Conservation (phyloP, 441 rosid species). For the Adansonia madagascariensis region DNA sequence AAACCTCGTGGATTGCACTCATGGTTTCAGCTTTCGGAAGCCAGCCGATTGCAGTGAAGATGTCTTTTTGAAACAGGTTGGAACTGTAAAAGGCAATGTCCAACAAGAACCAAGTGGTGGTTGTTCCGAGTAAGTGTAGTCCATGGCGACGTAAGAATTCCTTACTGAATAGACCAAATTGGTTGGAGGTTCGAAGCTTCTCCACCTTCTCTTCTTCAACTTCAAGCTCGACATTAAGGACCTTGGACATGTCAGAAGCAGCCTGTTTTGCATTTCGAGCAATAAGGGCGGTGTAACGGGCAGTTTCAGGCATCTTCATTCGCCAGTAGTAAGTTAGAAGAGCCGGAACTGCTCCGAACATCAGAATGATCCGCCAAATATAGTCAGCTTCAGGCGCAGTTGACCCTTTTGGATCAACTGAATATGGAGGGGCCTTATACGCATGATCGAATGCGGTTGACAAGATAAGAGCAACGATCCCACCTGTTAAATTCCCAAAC, state of each 20-base stretch:
- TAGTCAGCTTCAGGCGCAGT: not conserved
- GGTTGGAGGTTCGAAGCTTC: not conserved
- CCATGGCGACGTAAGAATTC: conserved; percentile 27
- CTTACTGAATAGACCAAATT: conserved; percentile 1
- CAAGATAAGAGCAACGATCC: conserved; percentile 20
- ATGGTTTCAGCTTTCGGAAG: conserved; percentile 26
- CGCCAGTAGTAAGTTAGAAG: conserved; percentile 25
- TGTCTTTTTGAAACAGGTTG: conserved; percentile 35
- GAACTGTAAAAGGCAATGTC: conserved; percentile 34
- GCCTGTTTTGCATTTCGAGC: conserved; percentile 20
- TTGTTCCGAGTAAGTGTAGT: conserved; percentile 37
- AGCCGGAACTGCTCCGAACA: conserved; percentile 20
- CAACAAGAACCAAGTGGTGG: conserved; percentile 32
- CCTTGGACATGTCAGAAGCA: conserved; percentile 17
- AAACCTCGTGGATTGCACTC: conserved; percentile 26
- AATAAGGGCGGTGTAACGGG: conserved; percentile 23
- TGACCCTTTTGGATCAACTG: not conserved
- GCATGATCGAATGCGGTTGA: conserved; percentile 4
- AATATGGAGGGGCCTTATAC: not conserved
- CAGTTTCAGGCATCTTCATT: conserved; percentile 26
- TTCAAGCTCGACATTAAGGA: not conserved
- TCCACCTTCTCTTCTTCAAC: conserved; percentile 16
- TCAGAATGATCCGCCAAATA: conserved; percentile 22
- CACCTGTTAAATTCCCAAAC: conserved; percentile 4
- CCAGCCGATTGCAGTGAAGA: conserved; percentile 31